A percentile compares a stretch with the other conserved stretches of the same genome.
Evolutionary conservation across 441 rosid genomes (phyloP).

Genomic region (Bocquillonia castaneifolia): DNA sequence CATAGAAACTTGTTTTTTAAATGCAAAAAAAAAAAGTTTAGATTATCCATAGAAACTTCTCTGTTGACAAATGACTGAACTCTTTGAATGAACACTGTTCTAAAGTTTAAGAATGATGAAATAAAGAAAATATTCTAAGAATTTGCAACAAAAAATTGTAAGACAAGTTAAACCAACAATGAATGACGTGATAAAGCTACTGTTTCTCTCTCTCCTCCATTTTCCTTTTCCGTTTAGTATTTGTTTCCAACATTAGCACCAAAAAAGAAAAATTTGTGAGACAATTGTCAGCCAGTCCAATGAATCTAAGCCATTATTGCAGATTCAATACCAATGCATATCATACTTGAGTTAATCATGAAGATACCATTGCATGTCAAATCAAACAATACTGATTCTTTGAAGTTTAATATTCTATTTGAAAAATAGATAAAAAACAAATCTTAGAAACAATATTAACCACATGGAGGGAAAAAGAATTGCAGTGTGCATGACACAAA

Average conservation of each 20-base stretch:
- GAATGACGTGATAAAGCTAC: background rate
- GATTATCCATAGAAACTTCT: background rate
- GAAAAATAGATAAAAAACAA: too few species aligned
- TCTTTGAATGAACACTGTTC: background rate
- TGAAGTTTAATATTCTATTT: background rate
- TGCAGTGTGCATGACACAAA: conserved; percentile 33
- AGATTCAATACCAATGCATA: background rate
- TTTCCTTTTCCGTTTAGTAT: background rate
- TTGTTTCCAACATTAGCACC: background rate
- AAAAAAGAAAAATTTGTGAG: background rate
- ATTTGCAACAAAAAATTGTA: background rate
- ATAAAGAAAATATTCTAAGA: background rate
- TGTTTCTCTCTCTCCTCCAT: too few species aligned
- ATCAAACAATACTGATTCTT: background rate
- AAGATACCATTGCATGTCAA: conserved; percentile 5
- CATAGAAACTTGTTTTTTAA: too few species aligned
- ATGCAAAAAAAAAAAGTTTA: background rate
- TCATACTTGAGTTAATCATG: background rate
- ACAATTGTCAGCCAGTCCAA: background rate
- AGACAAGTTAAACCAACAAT: background rate
- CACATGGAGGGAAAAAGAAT: background rate
- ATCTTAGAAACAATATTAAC: background rate
- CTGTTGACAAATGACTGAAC: background rate
- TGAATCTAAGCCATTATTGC: background rate
- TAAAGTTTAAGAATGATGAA: background rate